These are phyloP conservation scores for Exophiala dermatitidis DNA, from an alignment of 2,329 filamentous ascomycete species.

Conservation along the genomic window DNA sequence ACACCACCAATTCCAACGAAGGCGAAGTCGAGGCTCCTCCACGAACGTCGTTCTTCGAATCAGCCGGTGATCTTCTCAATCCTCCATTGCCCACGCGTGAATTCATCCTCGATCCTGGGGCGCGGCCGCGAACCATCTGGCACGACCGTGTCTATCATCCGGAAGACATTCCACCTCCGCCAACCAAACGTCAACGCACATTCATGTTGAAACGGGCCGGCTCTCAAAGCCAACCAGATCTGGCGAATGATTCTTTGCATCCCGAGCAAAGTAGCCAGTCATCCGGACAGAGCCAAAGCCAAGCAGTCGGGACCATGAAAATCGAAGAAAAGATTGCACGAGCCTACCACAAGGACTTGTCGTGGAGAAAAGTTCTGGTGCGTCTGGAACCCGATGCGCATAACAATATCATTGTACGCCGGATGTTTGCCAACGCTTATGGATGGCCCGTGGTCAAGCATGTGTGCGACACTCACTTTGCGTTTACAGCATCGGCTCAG, in stretches of 20 bases:
- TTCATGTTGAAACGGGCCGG: constrained; percentile 26
- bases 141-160: constrained; percentile 95
- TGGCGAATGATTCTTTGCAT: constrained; percentile 1
- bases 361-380: constrained; percentile 95
- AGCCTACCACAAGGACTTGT: constrained; percentile 83
- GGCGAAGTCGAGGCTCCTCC: constrained; percentile 62
- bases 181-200: constrained; percentile 41
- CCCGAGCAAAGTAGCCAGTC: constrained; percentile 8
- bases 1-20: constrained; percentile 36
- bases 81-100: constrained; percentile 75
- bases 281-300: constrained; percentile 22
- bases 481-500: constrained; percentile 59
- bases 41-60: constrained; percentile 88
- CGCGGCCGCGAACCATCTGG: constrained; percentile 82
- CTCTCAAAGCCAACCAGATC: constrained; percentile 2
- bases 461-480: constrained; percentile 89
- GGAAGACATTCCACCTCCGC: constrained; percentile 79
- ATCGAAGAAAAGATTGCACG: constrained; percentile 97
- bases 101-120: constrained; percentile 76
- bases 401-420: constrained; percentile 94
- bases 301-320: constrained; percentile 58
- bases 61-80: constrained; percentile 84
- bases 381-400: constrained; percentile 93
- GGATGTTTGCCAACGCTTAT: constrained; percentile 95
- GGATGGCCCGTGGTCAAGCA: constrained; percentile 97